Evolutionary conservation across 257 asterid genomes (phyloP).

Genomic region (Fraxinus pennsylvanica): DNA sequence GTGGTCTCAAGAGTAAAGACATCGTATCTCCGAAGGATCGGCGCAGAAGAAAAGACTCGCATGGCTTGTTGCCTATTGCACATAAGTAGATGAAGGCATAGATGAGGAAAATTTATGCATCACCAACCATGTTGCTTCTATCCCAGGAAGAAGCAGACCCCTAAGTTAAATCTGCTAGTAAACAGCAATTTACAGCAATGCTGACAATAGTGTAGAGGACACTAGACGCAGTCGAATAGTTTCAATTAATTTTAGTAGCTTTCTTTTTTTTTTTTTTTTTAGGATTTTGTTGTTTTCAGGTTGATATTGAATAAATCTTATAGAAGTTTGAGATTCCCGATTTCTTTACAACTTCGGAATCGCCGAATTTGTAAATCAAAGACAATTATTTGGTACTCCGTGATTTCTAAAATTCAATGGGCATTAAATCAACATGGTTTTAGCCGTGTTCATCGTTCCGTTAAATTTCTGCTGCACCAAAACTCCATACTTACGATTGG

Average conservation of each 20-base stretch:
- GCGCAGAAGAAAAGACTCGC: slow-evolving; percentile 74
- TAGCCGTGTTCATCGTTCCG: background rate
- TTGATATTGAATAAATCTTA: background rate
- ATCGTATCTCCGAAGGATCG: slow-evolving; percentile 58
- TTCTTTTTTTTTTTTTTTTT: background rate
- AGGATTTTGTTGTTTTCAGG: background rate
- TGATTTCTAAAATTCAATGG: background rate
- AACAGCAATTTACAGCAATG: slow-evolving; percentile 6
- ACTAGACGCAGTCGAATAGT: background rate
- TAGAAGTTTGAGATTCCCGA: background rate
- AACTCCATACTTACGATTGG: background rate
- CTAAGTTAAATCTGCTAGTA: background rate
- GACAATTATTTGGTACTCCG: background rate
- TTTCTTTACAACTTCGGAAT: background rate
- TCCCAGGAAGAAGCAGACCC: background rate
- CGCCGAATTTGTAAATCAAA: background rate
- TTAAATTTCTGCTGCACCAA: background rate
- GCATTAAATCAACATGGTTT: background rate
- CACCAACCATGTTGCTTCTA: slow-evolving; percentile 19
- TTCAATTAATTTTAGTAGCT: background rate
- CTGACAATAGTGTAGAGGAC: slow-evolving; percentile 2
- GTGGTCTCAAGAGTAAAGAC: slow-evolving; percentile 59
- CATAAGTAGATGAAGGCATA: slow-evolving; percentile 21
- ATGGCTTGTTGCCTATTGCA: slow-evolving; percentile 53
- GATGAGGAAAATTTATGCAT: background rate